These are phyloP conservation scores for Rhizomucor pusillus DNA, from an alignment of 371 early-diverging fungal genomes.

Conservation along the genomic window DNA sequence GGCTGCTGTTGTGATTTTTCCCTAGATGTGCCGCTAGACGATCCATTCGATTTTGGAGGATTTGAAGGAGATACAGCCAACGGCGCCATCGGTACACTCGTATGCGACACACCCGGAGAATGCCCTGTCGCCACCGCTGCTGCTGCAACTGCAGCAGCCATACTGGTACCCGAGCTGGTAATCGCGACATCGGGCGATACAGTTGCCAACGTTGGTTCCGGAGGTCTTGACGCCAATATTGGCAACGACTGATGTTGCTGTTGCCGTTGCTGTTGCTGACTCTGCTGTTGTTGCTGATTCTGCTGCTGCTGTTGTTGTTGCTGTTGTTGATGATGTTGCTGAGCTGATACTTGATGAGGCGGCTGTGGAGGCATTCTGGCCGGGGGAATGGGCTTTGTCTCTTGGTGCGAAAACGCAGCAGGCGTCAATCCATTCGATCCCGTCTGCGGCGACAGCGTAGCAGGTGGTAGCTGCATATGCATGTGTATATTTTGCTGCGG, in stretches of 20 bases:
- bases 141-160: neutral
- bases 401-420: neutral
- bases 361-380: no score
- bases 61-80: neutral
- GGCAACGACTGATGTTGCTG: constrained; percentile 5
- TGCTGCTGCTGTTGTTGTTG: constrained; percentile 11
- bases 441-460: constrained; percentile 2
- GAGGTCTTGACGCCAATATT: neutral
- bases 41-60: no score
- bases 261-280: constrained; percentile 1
- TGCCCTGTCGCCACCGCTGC: neutral
- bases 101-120: neutral
- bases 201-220: neutral
- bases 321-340: constrained; percentile 10
- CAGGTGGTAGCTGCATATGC: neutral
- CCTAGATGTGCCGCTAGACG: neutral
- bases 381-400: neutral
- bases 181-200: constrained; percentile 3
- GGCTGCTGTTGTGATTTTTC: constrained; percentile 3
- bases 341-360: neutral
- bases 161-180: neutral
- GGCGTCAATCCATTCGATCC: neutral
- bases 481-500: constrained; percentile 10
- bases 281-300: neutral
- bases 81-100: neutral